These are phyloP conservation scores for Monsonia emarginata DNA, from an alignment of 441 rosid species.

Conservation along the genomic window DNA sequence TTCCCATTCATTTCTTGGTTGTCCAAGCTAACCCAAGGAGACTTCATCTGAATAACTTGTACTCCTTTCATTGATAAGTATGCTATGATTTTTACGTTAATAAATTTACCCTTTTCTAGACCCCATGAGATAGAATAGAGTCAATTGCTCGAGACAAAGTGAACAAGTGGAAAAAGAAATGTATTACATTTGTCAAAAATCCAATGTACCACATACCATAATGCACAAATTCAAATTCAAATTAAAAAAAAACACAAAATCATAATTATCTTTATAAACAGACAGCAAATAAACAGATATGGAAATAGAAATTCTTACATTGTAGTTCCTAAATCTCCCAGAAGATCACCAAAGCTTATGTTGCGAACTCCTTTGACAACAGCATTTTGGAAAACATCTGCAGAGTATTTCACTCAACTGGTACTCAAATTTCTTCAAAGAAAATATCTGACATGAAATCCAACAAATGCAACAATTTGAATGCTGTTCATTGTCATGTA, in stretches of 20 bases:
- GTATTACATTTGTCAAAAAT: neutral
- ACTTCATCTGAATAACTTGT: neutral
- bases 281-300: constrained; percentile 5
- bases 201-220: too few relatives aligned
- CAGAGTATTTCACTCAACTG: constrained; percentile 14
- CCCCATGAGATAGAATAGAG: neutral
- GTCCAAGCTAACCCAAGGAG: neutral
- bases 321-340: constrained; percentile 77
- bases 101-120: too few relatives aligned
- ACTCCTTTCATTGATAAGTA: neutral
- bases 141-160: neutral
- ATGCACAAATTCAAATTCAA: too few relatives aligned
- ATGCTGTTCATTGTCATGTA: constrained; percentile 10
- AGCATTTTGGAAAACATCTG: constrained; percentile 75
- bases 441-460: constrained; percentile 11
- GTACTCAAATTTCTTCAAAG: neutral
- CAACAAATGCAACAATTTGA: constrained; percentile 3
- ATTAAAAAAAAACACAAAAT: neutral
- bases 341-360: constrained; percentile 85
- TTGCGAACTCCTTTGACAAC: constrained; percentile 73
- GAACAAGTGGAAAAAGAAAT: neutral
- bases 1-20: neutral
- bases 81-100: neutral
- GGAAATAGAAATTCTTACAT: constrained; percentile 39
- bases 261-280: neutral